Conservation (phyloP, 2,329 filamentous ascomycete species). For the Pseudocercospora crystallina region DNA sequence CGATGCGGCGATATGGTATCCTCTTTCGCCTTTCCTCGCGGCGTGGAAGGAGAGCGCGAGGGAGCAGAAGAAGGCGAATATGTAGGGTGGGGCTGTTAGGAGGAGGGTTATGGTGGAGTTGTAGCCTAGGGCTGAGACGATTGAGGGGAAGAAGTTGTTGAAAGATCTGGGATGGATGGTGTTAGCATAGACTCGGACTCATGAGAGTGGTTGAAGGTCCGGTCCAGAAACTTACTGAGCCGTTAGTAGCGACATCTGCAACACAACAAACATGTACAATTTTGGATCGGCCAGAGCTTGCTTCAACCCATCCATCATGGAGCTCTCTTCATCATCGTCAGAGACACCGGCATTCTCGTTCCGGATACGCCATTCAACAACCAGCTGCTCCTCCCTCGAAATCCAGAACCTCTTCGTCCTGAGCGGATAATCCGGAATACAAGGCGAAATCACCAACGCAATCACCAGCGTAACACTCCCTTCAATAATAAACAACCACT, state of each 20-base stretch:
- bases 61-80: conserved; percentile 24
- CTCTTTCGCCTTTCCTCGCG: not conserved
- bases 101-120: conserved; percentile 31
- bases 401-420: conserved; percentile 5
- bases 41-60: not conserved
- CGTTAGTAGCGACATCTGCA: not conserved
- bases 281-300: conserved; percentile 21
- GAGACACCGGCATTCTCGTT: conserved; percentile 6
- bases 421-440: conserved; percentile 15
- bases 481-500: conserved; percentile 32
- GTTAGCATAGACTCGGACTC: conserved; percentile 1
- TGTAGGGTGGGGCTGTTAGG: conserved; percentile 35
- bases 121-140: conserved; percentile 35
- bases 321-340: not conserved
- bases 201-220: no score
- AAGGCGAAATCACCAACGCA: conserved; percentile 3
- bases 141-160: conserved; percentile 32
- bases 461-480: conserved; percentile 9
- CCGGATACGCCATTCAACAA: conserved; percentile 1
- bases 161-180: conserved; percentile 31
- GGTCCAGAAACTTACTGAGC: not conserved
- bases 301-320: conserved; percentile 7
- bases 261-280: conserved; percentile 20
- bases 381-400: not conserved
- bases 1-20: not conserved